A percentile compares a stretch with the other conserved stretches of the same genome.
These are phyloP conservation scores for Vaccinium myrtillus DNA, from an alignment of 148 eudicot genomes.

Conservation along the genomic window DNA sequence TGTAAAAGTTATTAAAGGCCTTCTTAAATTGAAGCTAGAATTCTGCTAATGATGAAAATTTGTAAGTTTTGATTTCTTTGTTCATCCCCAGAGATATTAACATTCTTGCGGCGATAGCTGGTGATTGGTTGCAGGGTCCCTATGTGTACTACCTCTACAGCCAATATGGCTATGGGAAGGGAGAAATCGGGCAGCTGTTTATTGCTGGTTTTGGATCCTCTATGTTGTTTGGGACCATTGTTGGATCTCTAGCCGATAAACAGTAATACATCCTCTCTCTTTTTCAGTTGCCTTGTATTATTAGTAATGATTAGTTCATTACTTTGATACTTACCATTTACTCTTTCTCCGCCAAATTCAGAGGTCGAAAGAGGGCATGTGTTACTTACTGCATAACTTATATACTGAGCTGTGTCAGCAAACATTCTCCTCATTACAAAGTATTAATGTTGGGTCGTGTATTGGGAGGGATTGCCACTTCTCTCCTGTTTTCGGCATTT, in stretches of 20 bases:
- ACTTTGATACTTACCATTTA: background rate
- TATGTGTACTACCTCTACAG: slow-evolving; percentile 64
- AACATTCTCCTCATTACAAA: slow-evolving; percentile 80
- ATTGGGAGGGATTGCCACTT: slow-evolving; percentile 84
- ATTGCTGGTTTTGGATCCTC: slow-evolving; percentile 95
- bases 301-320: background rate
- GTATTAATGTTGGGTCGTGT: slow-evolving; percentile 77
- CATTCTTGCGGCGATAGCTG: slow-evolving; percentile 59
- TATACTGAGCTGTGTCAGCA: slow-evolving; percentile 79
- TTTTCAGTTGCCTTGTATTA: background rate
- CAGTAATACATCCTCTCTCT: slow-evolving; percentile 38
- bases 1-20: background rate
- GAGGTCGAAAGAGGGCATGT: slow-evolving; percentile 88
- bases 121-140: slow-evolving; percentile 96
- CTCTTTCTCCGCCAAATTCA: slow-evolving; percentile 16
- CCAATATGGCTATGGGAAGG: slow-evolving; percentile 77
- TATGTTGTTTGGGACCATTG: slow-evolving; percentile 91
- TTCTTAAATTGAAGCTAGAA: background rate
- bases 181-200: slow-evolving; percentile 87
- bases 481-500: slow-evolving; percentile 79
- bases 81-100: slow-evolving; percentile 20
- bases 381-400: slow-evolving; percentile 79
- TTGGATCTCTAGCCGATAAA: slow-evolving; percentile 89
- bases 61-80: background rate
- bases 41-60: background rate